Conservation (phyloP, 805 yeast genomes). For the Candida yuanshanica region DNA sequence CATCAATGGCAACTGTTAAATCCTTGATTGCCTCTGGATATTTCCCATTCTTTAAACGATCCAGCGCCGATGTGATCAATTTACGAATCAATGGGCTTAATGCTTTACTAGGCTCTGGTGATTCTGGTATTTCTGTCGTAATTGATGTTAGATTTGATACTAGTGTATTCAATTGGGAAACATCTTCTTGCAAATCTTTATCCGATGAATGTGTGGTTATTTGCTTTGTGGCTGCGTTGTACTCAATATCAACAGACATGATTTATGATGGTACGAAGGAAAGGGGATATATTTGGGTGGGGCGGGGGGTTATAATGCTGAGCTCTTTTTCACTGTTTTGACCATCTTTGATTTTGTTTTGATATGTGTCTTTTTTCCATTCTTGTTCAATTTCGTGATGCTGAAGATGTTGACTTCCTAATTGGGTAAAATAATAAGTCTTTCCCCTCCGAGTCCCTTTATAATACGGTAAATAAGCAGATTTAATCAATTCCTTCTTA, state of each 20-base stretch:
- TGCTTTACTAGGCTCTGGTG: conserved; percentile 49
- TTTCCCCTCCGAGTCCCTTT: too few relatives aligned
- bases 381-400: too few relatives aligned
- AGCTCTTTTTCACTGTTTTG: too few relatives aligned
- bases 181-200: conserved; percentile 17
- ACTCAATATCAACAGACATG: conserved; percentile 3
- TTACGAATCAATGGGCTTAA: conserved; percentile 55
- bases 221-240: conserved; percentile 4
- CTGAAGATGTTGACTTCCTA: too few relatives aligned
- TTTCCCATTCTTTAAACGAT: conserved; percentile 48
- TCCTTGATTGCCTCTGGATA: conserved; percentile 58
- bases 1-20: conserved; percentile 59
- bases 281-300: too few relatives aligned
- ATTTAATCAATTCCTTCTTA: too few relatives aligned
- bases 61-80: conserved; percentile 59
- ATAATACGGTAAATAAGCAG: too few relatives aligned
- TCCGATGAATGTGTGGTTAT: neutral
- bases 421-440: too few relatives aligned
- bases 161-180: conserved; percentile 30
- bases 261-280: too few relatives aligned
- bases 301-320: too few relatives aligned
- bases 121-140: conserved; percentile 45
- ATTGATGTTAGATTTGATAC: conserved; percentile 28
- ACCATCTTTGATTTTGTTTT: too few relatives aligned
- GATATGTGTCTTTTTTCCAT: too few relatives aligned